These are phyloP conservation scores for Colletotrichum plurivorum DNA, from an alignment of 2,329 filamentous ascomycete species.

Conservation along the genomic window DNA sequence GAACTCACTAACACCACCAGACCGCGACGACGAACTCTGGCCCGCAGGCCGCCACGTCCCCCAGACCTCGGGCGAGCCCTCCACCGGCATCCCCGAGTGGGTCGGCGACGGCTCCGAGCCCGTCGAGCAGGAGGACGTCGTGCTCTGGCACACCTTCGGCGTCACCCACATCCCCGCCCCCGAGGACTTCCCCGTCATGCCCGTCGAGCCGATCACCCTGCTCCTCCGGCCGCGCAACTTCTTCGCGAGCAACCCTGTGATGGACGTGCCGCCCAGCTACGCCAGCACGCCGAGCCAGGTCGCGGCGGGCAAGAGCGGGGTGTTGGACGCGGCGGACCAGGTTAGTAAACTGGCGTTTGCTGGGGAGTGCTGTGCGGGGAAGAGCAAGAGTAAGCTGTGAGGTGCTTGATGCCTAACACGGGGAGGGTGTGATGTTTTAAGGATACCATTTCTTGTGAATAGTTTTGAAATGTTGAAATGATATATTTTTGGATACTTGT, in stretches of 20 bases:
- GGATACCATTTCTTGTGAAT: conserved; percentile 17
- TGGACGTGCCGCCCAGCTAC: conserved; percentile 86
- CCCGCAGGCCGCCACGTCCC: conserved; percentile 90
- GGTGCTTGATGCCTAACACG: too few relatives aligned
- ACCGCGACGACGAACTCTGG: conserved; percentile 85
- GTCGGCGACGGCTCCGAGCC: conserved; percentile 77
- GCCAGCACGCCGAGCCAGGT: conserved; percentile 80
- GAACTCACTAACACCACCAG: conserved; percentile 54
- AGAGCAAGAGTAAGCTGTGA: conserved; percentile 34
- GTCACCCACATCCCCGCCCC: conserved; percentile 90
- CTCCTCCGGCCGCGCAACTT: conserved; percentile 86
- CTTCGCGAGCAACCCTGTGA: conserved; percentile 82
- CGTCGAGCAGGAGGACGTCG: conserved; percentile 85
- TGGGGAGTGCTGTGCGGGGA: conserved; percentile 29
- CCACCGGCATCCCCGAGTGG: conserved; percentile 81
- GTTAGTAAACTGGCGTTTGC: conserved; percentile 58
- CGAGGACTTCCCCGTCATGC: conserved; percentile 95
- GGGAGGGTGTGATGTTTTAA: too few relatives aligned
- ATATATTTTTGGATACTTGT: not conserved
- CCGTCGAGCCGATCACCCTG: conserved; percentile 86
- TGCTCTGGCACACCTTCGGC: conserved; percentile 95
- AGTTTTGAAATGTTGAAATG: not conserved
- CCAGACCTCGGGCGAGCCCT: conserved; percentile 86
- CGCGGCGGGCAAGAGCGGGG: conserved; percentile 58
- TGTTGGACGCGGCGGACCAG: conserved; percentile 63